These are phyloP conservation scores for Volvox africanus DNA, from an alignment of 139 green algal genomes.

Conservation along the genomic window DNA sequence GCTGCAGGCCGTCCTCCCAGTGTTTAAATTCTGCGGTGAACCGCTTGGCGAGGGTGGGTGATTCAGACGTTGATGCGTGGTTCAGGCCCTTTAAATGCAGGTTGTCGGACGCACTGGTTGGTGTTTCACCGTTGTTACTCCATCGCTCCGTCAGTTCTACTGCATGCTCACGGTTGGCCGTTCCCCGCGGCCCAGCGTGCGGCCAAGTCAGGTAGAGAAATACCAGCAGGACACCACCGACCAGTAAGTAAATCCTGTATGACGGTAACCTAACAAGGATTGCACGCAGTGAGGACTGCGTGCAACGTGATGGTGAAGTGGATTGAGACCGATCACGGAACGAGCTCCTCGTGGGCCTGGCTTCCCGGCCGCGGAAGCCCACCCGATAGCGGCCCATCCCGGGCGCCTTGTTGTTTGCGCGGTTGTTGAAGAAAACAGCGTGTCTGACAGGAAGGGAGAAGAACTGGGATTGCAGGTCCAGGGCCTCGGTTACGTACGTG, in stretches of 20 bases:
- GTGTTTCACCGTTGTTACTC: neutral
- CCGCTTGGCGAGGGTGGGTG: no score
- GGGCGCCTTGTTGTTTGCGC: neutral
- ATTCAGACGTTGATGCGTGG: no score
- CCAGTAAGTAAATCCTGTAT: neutral
- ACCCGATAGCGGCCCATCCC: slow-evolving; percentile 29
- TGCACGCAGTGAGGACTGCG: neutral
- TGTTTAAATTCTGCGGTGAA: no score
- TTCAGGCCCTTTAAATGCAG: neutral
- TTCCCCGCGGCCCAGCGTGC: no score
- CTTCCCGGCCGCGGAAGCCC: neutral
- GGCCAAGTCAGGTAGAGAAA: slow-evolving; percentile 5
- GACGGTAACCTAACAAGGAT: neutral
- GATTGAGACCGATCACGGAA: slow-evolving; percentile 14
- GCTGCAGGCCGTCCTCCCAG: neutral
- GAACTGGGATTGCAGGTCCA: no score
- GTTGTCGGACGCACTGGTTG: neutral
- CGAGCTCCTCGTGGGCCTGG: neutral
- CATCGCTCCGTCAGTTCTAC: neutral
- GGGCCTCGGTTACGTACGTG: no score
- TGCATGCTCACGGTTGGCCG: neutral
- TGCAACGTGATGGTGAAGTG: slow-evolving; percentile 21
- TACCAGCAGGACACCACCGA: neutral
- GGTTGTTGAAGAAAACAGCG: no score
- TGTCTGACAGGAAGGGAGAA: no score